These are phyloP conservation scores for Capronia americana DNA, from an alignment of 2,329 filamentous ascomycete species.

Conservation along the genomic window DNA sequence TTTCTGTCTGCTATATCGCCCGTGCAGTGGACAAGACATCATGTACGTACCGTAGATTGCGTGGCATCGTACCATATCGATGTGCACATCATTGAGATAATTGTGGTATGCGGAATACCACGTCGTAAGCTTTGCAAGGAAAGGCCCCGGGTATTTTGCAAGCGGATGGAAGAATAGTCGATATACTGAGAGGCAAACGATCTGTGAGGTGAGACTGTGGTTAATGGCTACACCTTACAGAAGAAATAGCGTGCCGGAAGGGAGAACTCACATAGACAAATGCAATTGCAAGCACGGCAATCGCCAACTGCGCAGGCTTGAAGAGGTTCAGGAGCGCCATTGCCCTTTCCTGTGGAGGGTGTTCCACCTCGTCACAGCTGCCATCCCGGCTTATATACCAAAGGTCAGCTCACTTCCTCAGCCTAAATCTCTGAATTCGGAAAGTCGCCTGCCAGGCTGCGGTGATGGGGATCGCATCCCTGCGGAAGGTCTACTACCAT, in stretches of 20 bases:
- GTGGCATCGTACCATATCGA: constrained; percentile 9
- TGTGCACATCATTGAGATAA: constrained; percentile 10
- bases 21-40: too few relatives aligned
- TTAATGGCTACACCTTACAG: neutral
- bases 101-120: constrained; percentile 17
- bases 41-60: constrained; percentile 1
- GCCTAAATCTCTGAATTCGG: neutral
- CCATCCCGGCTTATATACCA: neutral
- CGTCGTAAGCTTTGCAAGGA: constrained; percentile 14
- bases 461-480: neutral
- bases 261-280: neutral
- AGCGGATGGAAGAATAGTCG: constrained; percentile 10
- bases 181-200: constrained; percentile 8
- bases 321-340: neutral
- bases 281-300: neutral
- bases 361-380: neutral
- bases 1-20: neutral
- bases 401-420: neutral
- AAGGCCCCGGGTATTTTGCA: constrained; percentile 9
- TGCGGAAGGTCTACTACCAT: neutral
- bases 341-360: neutral
- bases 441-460: neutral
- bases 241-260: neutral
- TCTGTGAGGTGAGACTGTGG: neutral
- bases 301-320: neutral